Conservation (phyloP, 805 yeast genomes). For the Candida lessepsii region DNA sequence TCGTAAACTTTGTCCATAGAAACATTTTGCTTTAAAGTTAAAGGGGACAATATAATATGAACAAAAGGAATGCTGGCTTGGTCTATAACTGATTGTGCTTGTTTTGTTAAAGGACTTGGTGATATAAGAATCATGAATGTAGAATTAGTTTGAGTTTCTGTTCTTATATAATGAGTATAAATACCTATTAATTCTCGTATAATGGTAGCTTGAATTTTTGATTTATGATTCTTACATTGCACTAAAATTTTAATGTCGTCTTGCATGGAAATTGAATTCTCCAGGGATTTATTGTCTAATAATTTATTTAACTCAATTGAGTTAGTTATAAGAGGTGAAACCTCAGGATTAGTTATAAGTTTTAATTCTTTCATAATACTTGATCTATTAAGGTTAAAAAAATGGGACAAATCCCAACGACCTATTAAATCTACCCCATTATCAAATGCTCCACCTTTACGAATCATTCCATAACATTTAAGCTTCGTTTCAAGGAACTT, state of each 20-base stretch:
- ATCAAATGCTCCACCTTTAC: slow-evolving; percentile 57
- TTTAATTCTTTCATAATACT: slow-evolving; percentile 5
- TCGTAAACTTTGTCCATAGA: slow-evolving; percentile 20
- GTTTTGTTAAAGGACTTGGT: slow-evolving; percentile 47
- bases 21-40: slow-evolving; percentile 15
- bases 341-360: background rate
- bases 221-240: slow-evolving; percentile 53
- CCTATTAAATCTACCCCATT: slow-evolving; percentile 58
- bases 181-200: slow-evolving; percentile 57
- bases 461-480: slow-evolving; percentile 34
- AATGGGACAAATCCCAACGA: slow-evolving; percentile 42
- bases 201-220: slow-evolving; percentile 44
- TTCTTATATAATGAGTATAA: slow-evolving; percentile 35
- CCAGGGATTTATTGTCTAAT: slow-evolving; percentile 4
- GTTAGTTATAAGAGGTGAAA: slow-evolving; percentile 17
- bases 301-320: slow-evolving; percentile 19
- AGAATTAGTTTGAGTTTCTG: slow-evolving; percentile 16
- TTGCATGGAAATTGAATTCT: slow-evolving; percentile 19
- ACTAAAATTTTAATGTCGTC: slow-evolving; percentile 43
- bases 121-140: slow-evolving; percentile 45
- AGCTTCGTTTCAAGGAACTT: slow-evolving; percentile 38
- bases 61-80: slow-evolving; percentile 46
- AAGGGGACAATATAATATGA: slow-evolving; percentile 40
- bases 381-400: slow-evolving; percentile 17
- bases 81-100: slow-evolving; percentile 46